Percentiles rank a stretch among this genome's conserved stretches.
These are phyloP conservation scores for Helianthus tuberosus DNA, from an alignment of 129 eudicot species.

Conservation along the genomic window DNA sequence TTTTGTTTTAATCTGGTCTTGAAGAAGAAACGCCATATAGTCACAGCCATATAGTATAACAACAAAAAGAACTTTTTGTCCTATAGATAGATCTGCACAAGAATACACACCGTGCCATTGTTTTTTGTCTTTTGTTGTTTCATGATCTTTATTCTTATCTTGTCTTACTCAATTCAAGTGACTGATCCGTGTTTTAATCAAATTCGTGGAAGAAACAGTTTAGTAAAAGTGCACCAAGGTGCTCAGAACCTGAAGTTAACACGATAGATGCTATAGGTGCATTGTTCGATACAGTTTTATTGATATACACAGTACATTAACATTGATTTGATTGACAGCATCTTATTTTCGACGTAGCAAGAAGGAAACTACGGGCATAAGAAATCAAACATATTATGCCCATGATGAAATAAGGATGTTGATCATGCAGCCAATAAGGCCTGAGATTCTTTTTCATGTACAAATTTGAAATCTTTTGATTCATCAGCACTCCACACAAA, in stretches of 20 bases:
- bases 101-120: not conserved
- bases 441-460: conserved; percentile 27
- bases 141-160: not conserved
- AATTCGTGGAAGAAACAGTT: not conserved
- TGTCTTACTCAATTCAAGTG: not conserved
- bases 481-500: conserved; percentile 59
- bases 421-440: conserved; percentile 37
- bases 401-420: conserved; percentile 13
- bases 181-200: not conserved
- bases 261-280: not conserved
- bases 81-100: not conserved
- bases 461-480: conserved; percentile 28
- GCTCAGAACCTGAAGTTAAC: not conserved
- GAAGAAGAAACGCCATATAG: conserved; percentile 3
- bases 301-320: too few relatives aligned
- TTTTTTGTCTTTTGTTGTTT: not conserved
- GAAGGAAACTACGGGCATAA: conserved; percentile 11
- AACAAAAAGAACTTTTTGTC: not conserved
- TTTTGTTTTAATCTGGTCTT: not conserved
- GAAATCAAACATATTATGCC: conserved; percentile 15
- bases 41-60: not conserved
- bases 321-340: not conserved
- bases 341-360: conserved; percentile 6
- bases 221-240: not conserved
- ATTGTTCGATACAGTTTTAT: conserved; percentile 15